phyloP scores from a whole-genome alignment of 441 rosid species.

The Adansonia madagascariensis region DNA sequence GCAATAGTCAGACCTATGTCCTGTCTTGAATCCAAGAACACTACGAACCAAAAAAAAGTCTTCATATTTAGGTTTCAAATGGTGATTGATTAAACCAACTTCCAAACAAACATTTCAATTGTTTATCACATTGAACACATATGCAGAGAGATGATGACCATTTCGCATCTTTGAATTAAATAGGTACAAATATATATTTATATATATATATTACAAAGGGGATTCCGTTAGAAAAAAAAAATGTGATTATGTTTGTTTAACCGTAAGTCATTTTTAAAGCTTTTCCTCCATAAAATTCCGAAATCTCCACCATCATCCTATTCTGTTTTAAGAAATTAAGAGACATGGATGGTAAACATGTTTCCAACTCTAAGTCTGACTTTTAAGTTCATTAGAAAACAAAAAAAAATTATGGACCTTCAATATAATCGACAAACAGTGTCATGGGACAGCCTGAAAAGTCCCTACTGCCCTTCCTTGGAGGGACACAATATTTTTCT shows the following conservation, averaged over 20 bases:
- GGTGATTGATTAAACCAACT: conserved; percentile 5
- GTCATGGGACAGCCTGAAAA: background rate
- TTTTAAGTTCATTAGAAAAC: conserved; percentile 23
- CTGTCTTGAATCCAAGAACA: no score
- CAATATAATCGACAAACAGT: no score
- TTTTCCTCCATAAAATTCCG: conserved; percentile 38
- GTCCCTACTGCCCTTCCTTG: background rate
- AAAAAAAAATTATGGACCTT: conserved; percentile 18
- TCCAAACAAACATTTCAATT: background rate
- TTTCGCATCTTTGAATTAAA: background rate
- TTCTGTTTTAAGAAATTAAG: no score
- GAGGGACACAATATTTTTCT: background rate
- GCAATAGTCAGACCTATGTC: no score
- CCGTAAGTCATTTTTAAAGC: conserved; percentile 1
- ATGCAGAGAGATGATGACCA: background rate
- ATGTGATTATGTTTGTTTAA: conserved; percentile 29
- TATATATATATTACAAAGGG: background rate
- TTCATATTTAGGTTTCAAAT: background rate
- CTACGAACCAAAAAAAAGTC: no score
- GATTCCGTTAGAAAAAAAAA: conserved; percentile 17
- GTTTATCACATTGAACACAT: background rate
- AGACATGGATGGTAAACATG: no score
- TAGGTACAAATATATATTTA: background rate
- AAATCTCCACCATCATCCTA: conserved; percentile 31
- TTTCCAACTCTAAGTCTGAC: conserved; percentile 26